Evolutionary conservation across 257 asterid genomes (phyloP), one percentile per base, ranked within the genome.

Genomic region (Nicotiana tabacum): DNA sequence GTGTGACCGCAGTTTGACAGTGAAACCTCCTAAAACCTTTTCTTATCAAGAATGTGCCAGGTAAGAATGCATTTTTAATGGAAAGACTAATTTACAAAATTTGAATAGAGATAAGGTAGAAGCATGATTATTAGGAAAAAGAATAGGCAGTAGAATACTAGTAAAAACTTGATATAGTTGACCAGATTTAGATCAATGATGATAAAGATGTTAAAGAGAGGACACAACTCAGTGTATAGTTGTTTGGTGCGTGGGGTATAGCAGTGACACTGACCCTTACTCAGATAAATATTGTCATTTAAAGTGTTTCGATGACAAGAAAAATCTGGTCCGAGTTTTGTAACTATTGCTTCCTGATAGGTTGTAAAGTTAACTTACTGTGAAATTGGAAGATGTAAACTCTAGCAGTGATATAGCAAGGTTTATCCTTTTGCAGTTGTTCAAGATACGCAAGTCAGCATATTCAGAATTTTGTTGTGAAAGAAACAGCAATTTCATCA

Each of bases 1-100:
- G 69, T 65, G 69, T 29, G 79, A 72, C 2, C 27, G 37, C 60
- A 46, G 78, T 24, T 72, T 72, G 78, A 24, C 37, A 5, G 37
- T 72, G 78, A 46, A 46, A 72, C 78, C 60, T 72, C 78, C n/a
- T 72, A 72, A 5, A 0, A 35, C 48, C 79, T 72, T 72, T 72
- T 72, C 79, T 48, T 24, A 46, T 46, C 61, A 46, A 12, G 37
- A 24, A 12, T 12, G 61, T 12, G 78, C 55, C 35, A 12, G 60
- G 4, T 46, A 72, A 72, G 21, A 72, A 43, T 13, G 60, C 18
- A 24, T 46, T n/a, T 39, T 72, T 72, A 46, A 24, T 72, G 61
- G 27, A 46, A 72, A 35, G 11, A 72, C 61, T 46, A 46, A 24
- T 46, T 12, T 46, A 72, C 15, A 46, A 13, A 3, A 72, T 12